Evolutionary conservation across 352 stramenopile genomes (phyloP), one percentile per base, ranked within the genome.

Genomic region (Pythium plurisporium): DNA sequence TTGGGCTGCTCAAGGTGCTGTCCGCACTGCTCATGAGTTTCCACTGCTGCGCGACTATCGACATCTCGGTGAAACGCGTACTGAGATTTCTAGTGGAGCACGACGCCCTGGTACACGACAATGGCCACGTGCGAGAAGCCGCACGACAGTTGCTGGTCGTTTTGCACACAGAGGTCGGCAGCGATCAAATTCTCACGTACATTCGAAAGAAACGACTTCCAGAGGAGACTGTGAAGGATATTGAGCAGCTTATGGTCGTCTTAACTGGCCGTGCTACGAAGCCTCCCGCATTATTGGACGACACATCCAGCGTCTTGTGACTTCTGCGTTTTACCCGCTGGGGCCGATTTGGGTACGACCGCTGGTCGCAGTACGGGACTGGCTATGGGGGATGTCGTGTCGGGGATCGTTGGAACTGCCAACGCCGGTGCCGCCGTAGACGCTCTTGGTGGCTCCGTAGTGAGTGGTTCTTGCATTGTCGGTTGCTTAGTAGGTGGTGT

Each of bases 21-120:
- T 50, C 72, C 15, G 67, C 68, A 10, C 37, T 82, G 20, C 25
- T 82, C 4, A 42, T 62, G 19, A 69, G 65, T 1, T 77, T 75
- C 53, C 75, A 82, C 40, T 82, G 75, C 53, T 82, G 73, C 31
- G 69, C 73, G 49, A 69, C 37, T 42, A 67, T 81, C 37, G 71
- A 81, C 41, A 76, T 79, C n/a, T 61, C 73, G 2, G 59, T 51
- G 12, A 69, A 67, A 40, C 64, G 71, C 0, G 63, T 86, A 25
- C 42, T 82, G n/a, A 64, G 31, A 15, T 70, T 79, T 7, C 43
- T 86, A 12, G n/a, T 68, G 5, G 29, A 26, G 9, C 58, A 38
- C 23, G 64, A 79, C 22, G 61, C 65, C 10, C 54, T 68, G 4
- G 29, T 73, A 48, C 70, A 85, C 29, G 62, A 67, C 12, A 79